Percentiles rank a stretch among this genome's conserved stretches.
These are phyloP conservation scores for Spiromastix sp. DNA, from an alignment of 2,329 filamentous ascomycete genomes.

Conservation along the genomic window DNA sequence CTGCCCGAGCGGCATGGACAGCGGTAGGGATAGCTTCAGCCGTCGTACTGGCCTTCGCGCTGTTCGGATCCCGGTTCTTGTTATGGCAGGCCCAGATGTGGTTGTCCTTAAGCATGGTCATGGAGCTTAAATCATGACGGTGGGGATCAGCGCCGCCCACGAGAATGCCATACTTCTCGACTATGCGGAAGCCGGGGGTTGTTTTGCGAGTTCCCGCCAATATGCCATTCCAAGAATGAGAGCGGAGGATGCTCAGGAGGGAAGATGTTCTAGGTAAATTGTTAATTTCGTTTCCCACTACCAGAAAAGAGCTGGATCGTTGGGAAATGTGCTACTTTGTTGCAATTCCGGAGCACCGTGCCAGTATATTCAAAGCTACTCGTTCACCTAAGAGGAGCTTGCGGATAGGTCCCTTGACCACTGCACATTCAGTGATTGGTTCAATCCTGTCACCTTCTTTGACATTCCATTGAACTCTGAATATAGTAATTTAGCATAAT, in stretches of 20 bases:
- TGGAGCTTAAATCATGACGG: conserved; percentile 78
- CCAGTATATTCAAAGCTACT: conserved; percentile 82
- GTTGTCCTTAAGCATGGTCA: conserved; percentile 99
- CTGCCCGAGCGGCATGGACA: conserved; percentile 70
- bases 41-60: conserved; percentile 16
- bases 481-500: neutral
- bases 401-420: conserved; percentile 73
- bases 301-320: neutral
- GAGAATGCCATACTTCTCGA: conserved; percentile 97
- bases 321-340: conserved; percentile 40
- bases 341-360: conserved; percentile 84
- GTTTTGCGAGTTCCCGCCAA: conserved; percentile 96
- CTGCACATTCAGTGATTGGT: conserved; percentile 59
- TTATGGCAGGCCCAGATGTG: conserved; percentile 80
- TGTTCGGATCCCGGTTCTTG: conserved; percentile 18
- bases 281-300: conserved; percentile 5
- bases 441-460: conserved; percentile 63
- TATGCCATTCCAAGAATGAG: conserved; percentile 65
- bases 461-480: conserved; percentile 73
- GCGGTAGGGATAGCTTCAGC: conserved; percentile 68
- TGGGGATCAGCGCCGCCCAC: conserved; percentile 88
- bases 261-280: conserved; percentile 27
- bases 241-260: conserved; percentile 42
- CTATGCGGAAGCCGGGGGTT: conserved; percentile 85
- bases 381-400: conserved; percentile 83